phyloP scores from a whole-genome alignment of 2,329 filamentous ascomycete genomes.

The Penicillium sp. region DNA sequence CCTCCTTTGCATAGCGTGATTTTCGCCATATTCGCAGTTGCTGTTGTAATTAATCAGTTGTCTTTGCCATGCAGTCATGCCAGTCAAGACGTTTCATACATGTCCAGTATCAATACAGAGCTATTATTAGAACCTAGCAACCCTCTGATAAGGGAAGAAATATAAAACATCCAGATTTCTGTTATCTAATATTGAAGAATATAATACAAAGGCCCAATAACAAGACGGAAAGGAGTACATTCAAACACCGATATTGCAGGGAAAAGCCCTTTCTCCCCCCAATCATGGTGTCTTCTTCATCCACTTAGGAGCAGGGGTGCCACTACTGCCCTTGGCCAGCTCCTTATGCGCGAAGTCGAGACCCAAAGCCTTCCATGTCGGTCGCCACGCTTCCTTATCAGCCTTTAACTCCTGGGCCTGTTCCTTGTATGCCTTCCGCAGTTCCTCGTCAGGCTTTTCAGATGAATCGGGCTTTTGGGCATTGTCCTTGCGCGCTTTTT shows the following conservation, averaged over 20 bases:
- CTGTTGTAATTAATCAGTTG: constrained; percentile 4
- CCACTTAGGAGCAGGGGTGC: constrained; percentile 7
- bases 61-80: constrained; percentile 9
- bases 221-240: constrained; percentile 17
- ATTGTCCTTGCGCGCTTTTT: constrained; percentile 42
- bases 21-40: constrained; percentile 12
- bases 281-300: constrained; percentile 15
- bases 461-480: constrained; percentile 41
- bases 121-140: not conserved
- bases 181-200: constrained; percentile 5
- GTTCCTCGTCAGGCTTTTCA: constrained; percentile 21
- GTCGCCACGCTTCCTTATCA: constrained; percentile 65
- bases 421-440: constrained; percentile 54
- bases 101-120: constrained; percentile 4
- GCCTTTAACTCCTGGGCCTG: constrained; percentile 67
- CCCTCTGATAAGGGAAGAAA: not conserved
- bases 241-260: constrained; percentile 21
- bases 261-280: not conserved
- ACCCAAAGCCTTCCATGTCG: constrained; percentile 51
- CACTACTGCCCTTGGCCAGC: constrained; percentile 15
- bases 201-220: constrained; percentile 17
- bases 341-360: constrained; percentile 36
- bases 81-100: constrained; percentile 9
- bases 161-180: constrained; percentile 7
- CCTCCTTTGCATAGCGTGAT: constrained; percentile 24